phyloP scores from a whole-genome alignment of 345 rosid species.

The Dipteronia sinensis region DNA sequence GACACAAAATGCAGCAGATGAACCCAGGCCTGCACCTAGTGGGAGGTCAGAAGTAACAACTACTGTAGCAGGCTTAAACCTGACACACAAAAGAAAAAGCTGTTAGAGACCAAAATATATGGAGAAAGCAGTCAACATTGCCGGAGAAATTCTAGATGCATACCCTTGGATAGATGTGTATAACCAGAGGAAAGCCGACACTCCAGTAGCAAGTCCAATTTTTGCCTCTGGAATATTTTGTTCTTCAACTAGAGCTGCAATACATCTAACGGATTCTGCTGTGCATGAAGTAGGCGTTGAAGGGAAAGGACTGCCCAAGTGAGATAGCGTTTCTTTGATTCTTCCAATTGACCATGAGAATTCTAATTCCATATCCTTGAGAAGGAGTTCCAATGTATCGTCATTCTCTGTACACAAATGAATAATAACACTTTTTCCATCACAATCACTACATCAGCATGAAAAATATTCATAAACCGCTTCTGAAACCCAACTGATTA shows the following conservation, averaged over 20 bases:
- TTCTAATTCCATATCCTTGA: constrained; percentile 62
- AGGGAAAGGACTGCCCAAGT: constrained; percentile 42
- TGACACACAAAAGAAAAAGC: constrained; percentile 28
- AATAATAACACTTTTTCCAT: not conserved
- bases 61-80: constrained; percentile 78
- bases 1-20: constrained; percentile 87
- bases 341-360: constrained; percentile 78
- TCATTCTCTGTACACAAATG: constrained; percentile 44
- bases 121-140: not conserved
- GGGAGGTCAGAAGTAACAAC: constrained; percentile 82
- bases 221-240: constrained; percentile 70
- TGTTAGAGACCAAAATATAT: constrained; percentile 19
- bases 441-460: not conserved
- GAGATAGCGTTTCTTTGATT: constrained; percentile 57
- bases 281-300: constrained; percentile 66
- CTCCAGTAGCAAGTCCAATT: constrained; percentile 69
- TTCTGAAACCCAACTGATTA: not conserved
- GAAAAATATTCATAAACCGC: not conserved
- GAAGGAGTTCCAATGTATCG: constrained; percentile 58
- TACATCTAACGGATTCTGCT: constrained; percentile 38
- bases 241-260: constrained; percentile 67
- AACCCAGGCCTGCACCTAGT: constrained; percentile 88
- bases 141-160: constrained; percentile 6
- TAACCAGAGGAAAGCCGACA: constrained; percentile 82
- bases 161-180: constrained; percentile 89